Conservation (phyloP, 345 rosid genomes). For the Gossypium herbaceum region DNA sequence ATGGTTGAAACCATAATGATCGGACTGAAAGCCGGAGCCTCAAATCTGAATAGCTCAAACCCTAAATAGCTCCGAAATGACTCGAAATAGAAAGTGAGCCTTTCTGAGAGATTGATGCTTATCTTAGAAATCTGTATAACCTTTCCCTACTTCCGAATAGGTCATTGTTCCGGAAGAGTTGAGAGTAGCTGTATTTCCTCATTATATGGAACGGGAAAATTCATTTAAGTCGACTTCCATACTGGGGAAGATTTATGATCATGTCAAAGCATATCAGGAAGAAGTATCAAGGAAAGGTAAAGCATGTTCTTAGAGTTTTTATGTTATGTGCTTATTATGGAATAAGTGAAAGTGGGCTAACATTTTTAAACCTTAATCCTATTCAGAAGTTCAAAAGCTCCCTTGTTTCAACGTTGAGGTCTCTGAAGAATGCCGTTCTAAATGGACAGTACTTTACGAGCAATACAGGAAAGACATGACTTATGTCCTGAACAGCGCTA, state of each 20-base stretch:
- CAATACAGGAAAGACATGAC: conserved; percentile 52
- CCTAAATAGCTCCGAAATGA: too few relatives aligned
- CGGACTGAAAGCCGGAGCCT: too few relatives aligned
- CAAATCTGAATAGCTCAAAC: too few relatives aligned
- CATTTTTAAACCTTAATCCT: not conserved
- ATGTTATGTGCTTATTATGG: not conserved
- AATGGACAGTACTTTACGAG: conserved; percentile 33
- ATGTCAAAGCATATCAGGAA: conserved; percentile 29
- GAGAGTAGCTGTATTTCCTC: conserved; percentile 49
- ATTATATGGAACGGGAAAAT: conserved; percentile 43
- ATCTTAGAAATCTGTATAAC: not conserved
- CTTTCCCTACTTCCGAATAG: conserved; percentile 21
- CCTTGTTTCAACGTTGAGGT: conserved; percentile 35
- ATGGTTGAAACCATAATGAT: too few relatives aligned
- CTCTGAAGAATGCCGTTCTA: conserved; percentile 15
- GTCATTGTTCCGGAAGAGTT: conserved; percentile 42
- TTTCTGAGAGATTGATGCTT: not conserved
- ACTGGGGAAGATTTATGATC: conserved; percentile 59
- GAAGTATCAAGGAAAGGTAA: conserved; percentile 29
- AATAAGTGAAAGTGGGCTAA: not conserved
- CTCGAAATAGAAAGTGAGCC: too few relatives aligned
- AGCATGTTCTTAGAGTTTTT: not conserved
- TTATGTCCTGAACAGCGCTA: conserved; percentile 9
- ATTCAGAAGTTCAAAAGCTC: conserved; percentile 51
- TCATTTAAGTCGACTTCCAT: conserved; percentile 53